Percentiles rank a stretch among this genome's conserved stretches.
phyloP scores from a whole-genome alignment of 352 stramenopile genomes.

The Pythium sp. region DNA sequence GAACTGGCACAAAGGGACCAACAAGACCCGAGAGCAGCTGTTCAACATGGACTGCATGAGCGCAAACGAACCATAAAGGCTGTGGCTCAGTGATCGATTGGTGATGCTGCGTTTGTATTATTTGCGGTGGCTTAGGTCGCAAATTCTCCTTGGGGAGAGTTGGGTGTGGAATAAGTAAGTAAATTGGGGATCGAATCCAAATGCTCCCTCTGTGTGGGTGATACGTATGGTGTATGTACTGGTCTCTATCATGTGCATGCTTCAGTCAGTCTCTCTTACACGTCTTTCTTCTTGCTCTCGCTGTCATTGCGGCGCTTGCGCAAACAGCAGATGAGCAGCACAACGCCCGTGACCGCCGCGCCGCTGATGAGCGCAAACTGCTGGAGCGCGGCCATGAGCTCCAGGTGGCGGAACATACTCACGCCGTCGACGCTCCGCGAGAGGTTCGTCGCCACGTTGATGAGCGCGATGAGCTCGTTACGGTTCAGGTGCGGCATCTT shows the following conservation, averaged over 20 bases:
- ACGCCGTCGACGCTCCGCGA: constrained; percentile 76
- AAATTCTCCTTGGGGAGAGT: neutral
- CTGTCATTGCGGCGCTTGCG: constrained; percentile 31
- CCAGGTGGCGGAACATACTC: constrained; percentile 74
- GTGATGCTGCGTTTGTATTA: neutral
- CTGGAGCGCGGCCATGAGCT: constrained; percentile 63
- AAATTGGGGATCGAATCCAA: neutral
- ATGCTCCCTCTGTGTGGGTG: neutral
- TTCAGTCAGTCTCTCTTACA: neutral
- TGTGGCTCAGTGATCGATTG: neutral
- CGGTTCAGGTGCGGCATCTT: constrained; percentile 75
- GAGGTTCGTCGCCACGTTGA: constrained; percentile 93
- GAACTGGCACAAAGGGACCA: no score
- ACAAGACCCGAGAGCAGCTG: no score
- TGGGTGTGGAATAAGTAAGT: neutral
- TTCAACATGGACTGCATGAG: no score
- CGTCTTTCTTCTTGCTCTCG: constrained; percentile 22
- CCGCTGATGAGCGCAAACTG: constrained; percentile 53
- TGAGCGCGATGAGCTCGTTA: constrained; percentile 98
- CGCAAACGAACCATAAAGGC: neutral
- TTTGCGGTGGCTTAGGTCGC: neutral
- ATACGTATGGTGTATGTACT: neutral
- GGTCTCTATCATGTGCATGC: neutral
- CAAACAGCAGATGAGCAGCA: constrained; percentile 43
- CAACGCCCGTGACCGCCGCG: constrained; percentile 37